phyloP scores from a whole-genome alignment of 1,139 yeast species.

The Suzukiozyma palmioleophila region DNA sequence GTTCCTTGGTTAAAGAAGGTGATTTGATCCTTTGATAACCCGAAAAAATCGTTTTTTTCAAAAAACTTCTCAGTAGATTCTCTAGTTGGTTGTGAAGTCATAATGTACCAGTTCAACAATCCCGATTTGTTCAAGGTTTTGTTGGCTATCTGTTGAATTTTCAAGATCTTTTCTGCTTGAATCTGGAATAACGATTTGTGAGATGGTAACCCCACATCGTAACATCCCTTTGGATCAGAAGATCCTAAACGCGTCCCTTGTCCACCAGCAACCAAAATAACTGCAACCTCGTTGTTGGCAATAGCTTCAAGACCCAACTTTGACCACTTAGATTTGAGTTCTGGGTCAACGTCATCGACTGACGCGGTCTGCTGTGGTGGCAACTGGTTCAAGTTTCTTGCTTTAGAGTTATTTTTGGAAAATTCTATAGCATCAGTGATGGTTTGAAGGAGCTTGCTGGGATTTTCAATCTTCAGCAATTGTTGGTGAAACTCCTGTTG shows the following conservation, averaged over 20 bases:
- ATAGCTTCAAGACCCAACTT: slow-evolving; percentile 66
- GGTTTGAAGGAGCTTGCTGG: slow-evolving; percentile 34
- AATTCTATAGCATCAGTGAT: slow-evolving; percentile 47
- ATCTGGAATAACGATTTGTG: slow-evolving; percentile 81
- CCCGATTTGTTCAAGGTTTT: slow-evolving; percentile 20
- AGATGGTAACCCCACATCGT: slow-evolving; percentile 80
- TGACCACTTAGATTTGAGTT: slow-evolving; percentile 43
- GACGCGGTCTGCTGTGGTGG: slow-evolving; percentile 50
- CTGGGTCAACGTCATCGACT: slow-evolving; percentile 34
- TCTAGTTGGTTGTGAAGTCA: slow-evolving; percentile 94
- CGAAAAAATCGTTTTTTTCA: slow-evolving; percentile 58
- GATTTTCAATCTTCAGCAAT: slow-evolving; percentile 38
- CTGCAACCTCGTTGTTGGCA: slow-evolving; percentile 71
- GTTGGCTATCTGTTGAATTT: slow-evolving; percentile 55
- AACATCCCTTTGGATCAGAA: slow-evolving; percentile 88
- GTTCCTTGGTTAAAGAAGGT: slow-evolving; percentile 92
- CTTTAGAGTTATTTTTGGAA: slow-evolving; percentile 27
- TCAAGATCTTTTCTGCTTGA: slow-evolving; percentile 81
- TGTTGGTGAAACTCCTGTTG: slow-evolving; percentile 31
- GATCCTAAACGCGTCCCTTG: slow-evolving; percentile 96
- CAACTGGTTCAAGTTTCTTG: slow-evolving; percentile 43
- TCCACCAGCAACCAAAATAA: slow-evolving; percentile 94
- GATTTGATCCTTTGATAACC: slow-evolving; percentile 56
- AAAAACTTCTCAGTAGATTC: slow-evolving; percentile 73
- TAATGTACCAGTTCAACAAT: slow-evolving; percentile 77